phyloP scores from a whole-genome alignment of 768 basidiomycete genomes.

The Brasilioporus rufonigricans region DNA sequence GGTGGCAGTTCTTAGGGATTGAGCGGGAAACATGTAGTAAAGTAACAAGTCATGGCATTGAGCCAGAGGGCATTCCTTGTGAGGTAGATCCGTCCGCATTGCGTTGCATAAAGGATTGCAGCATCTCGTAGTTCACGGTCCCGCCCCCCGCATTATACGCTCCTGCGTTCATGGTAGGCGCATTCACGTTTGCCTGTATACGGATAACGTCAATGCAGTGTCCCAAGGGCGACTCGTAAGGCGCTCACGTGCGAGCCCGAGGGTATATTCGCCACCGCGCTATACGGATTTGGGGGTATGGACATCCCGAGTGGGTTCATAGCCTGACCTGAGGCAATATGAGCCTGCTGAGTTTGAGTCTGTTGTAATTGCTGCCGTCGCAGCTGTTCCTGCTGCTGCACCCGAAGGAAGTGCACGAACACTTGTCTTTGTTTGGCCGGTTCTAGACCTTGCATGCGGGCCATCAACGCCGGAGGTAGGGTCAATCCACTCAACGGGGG shows the following conservation, averaged over 20 bases:
- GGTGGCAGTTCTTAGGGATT: no score
- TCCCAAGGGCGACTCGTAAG: not conserved
- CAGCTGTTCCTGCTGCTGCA: slow-evolving; percentile 19
- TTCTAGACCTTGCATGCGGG: slow-evolving; percentile 26
- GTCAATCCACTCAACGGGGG: not conserved
- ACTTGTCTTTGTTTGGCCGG: slow-evolving; percentile 21
- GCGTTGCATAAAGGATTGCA: slow-evolving; percentile 48
- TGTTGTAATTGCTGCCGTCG: slow-evolving; percentile 29
- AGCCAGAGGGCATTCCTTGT: slow-evolving; percentile 19
- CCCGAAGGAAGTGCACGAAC: slow-evolving; percentile 11
- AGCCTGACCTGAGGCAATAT: slow-evolving; percentile 10
- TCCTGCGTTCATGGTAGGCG: slow-evolving; percentile 9
- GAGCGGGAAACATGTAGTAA: not conserved
- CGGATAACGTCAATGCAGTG: not conserved
- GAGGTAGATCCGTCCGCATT: slow-evolving; percentile 31
- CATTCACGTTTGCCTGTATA: slow-evolving; percentile 12
- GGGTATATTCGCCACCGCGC: slow-evolving; percentile 9
- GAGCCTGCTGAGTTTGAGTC: slow-evolving; percentile 19
- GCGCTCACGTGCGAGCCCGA: slow-evolving; percentile 19
- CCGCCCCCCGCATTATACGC: slow-evolving; percentile 24
- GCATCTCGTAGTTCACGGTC: slow-evolving; percentile 39
- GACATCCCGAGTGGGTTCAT: slow-evolving; percentile 16
- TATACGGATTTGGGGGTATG: slow-evolving; percentile 6
- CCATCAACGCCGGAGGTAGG: slow-evolving; percentile 11
- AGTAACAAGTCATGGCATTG: not conserved